Base-by-base conservation (phyloP, 495 filamentous ascomycete species). In the Amphirosellinia nigrospora region DNA sequence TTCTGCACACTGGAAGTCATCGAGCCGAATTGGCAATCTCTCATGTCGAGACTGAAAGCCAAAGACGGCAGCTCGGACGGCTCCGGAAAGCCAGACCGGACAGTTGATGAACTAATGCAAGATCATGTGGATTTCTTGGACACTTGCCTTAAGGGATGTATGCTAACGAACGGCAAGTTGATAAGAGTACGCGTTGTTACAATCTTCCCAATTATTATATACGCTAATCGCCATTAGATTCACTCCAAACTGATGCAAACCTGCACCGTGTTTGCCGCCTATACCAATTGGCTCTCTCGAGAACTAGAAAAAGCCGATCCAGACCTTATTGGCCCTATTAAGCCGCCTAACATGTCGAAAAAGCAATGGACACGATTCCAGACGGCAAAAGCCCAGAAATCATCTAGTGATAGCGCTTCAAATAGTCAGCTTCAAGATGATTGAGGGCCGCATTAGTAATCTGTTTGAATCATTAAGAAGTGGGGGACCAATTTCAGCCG, bases 51-150 rank as follows among this genome's bases (percentile, higher is more conserved):
- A 64, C 86, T 99, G 15, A 90, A 89, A 66, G 85, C 86, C 15
- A 85, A 86, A 39, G 86, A 89, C 48, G 85, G 82, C n/a, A 74
- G 70, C 68, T 63, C 71, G 43, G 76, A 78, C 69, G 82, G 82
- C 46, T 85, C 83, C 19, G 85, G 85, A 0, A 84, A 82, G 50
- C 74, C 79, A n/a, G 93, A 92, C 69, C 86, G 94, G 46, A 99
- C 96, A 0, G 96, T 99, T 19, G 96, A 99, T 73, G 93, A 98
- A 78, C 82, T 99, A 75, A 99, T 99, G 96, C 94, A 98, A 80
- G 95, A 98, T 79, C 96, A 99, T 84, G 94, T 99, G 38, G 96
- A 98, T 80, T 98, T 98, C 78, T 80, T 99, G 66, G 96, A 98
- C 75, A 98, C 95, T 15, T 99, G 96, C 79, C 82, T 99, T 66